A percentile compares a stretch with the other conserved stretches of the same genome.
Conservation (phyloP, 1,284 basidiomycete species). For the Salmacisia buchloeana region DNA sequence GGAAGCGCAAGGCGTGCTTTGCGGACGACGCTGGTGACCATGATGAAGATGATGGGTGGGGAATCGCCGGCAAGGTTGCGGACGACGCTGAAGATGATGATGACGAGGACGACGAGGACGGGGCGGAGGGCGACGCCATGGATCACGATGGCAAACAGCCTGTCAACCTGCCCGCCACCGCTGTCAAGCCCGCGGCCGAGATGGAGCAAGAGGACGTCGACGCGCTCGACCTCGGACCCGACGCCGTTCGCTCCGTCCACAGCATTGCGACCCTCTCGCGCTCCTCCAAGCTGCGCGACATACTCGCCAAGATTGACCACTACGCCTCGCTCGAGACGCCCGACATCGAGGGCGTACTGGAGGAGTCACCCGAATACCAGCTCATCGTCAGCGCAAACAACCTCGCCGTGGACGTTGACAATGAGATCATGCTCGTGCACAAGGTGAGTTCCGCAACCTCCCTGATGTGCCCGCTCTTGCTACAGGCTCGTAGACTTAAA, state of each 20-base stretch:
- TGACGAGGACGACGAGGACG: slow-evolving; percentile 18
- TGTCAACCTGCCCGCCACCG: slow-evolving; percentile 55
- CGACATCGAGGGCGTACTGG: slow-evolving; percentile 67
- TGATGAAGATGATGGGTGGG: slow-evolving; percentile 41
- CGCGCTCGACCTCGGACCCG: slow-evolving; percentile 73
- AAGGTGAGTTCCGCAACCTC: too few relatives aligned
- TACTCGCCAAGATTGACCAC: slow-evolving; percentile 71
- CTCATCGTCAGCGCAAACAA: slow-evolving; percentile 97
- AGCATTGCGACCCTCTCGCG: slow-evolving; percentile 83
- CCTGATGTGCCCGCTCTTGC: slow-evolving; percentile 51
- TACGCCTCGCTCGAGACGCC: slow-evolving; percentile 72
- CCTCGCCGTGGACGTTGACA: slow-evolving; percentile 94
- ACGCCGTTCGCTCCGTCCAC: slow-evolving; percentile 76
- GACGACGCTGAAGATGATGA: slow-evolving; percentile 31
- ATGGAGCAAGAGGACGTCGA: slow-evolving; percentile 86
- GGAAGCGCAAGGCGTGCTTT: slow-evolving; percentile 20
- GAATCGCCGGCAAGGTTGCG: slow-evolving; percentile 16
- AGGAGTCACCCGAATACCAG: slow-evolving; percentile 90
- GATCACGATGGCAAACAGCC: slow-evolving; percentile 11
- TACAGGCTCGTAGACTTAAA: not conserved
- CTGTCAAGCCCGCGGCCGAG: slow-evolving; percentile 84
- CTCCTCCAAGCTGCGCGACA: slow-evolving; percentile 76
- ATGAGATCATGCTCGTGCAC: slow-evolving; percentile 93
- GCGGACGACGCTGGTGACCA: slow-evolving; percentile 58
- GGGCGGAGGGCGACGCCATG: slow-evolving; percentile 10